Percentiles rank a stretch among this genome's conserved stretches.
phyloP scores from a whole-genome alignment of 2,329 filamentous ascomycete species.

The Dothistroma septosporum region DNA sequence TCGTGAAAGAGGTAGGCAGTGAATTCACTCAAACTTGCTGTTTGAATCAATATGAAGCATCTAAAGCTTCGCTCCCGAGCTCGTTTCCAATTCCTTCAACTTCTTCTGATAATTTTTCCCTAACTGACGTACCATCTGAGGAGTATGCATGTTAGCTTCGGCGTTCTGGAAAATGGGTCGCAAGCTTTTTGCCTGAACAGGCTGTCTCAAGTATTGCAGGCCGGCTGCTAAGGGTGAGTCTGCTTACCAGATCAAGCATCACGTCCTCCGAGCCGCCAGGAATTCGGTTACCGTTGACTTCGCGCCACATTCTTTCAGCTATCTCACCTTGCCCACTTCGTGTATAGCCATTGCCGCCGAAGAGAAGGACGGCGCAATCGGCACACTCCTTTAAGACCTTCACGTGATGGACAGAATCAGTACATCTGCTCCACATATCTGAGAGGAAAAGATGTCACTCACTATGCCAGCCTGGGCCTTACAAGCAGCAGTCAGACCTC shows the following conservation, averaged over 20 bases:
- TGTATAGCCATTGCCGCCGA: conserved; percentile 66
- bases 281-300: conserved; percentile 30
- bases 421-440: background rate
- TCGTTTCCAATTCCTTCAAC: conserved; percentile 50
- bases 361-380: conserved; percentile 63
- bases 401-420: background rate
- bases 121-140: conserved; percentile 58
- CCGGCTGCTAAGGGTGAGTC: no score
- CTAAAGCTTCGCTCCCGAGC: conserved; percentile 14
- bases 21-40: background rate
- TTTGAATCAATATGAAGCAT: background rate
- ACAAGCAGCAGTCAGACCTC: conserved; percentile 66
- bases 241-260: conserved; percentile 55
- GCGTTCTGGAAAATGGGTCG: no score
- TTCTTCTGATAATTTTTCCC: conserved; percentile 64
- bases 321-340: conserved; percentile 66
- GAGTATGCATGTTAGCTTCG: no score
- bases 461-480: conserved; percentile 72
- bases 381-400: conserved; percentile 61
- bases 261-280: conserved; percentile 68
- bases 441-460: background rate
- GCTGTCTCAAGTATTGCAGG: no score
- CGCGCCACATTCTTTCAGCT: conserved; percentile 57
- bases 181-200: no score
- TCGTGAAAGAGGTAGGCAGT: background rate